Base-by-base conservation (phyloP, 2,329 filamentous ascomycete genomes). In the Daldinia eschscholtzii region DNA sequence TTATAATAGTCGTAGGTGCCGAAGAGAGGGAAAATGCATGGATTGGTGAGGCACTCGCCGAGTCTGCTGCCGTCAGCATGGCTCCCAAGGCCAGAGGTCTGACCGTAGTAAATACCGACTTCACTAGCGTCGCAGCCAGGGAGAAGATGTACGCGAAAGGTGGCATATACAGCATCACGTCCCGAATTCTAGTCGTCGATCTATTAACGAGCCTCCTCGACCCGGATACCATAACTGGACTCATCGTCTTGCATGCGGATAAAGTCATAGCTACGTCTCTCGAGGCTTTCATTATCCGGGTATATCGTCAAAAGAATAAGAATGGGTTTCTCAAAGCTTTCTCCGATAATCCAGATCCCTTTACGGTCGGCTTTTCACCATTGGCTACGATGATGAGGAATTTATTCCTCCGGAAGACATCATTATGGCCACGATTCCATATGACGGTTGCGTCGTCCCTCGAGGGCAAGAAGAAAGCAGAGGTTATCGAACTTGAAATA, bases 401-500 rank as follows among this genome's bases (percentile, higher is more conserved):
- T 76, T 82, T 99, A 23, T 98, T 98, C 76, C 83, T 99, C 44
- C 89, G 92, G 59, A 97, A 96, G 77, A 91, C 92, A 0, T 94
- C 94, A 0, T 81, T 99, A 13, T 99, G 95, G 90, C 96, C 96
- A 2, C 88, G 96, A 20, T 99, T 98, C 76, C 96, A 99, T 77
- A 88, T 97, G 65, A 90, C 92, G 0, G 94, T 99, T 5, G 94
- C 94, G 0, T 89, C 93, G 74, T 93, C 94, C 2, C 84, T 99
- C 2, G 96, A 99, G 80, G 94, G 94, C 9, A 93, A 92, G 79
- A 91, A 92, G 76, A 97, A 95, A 78, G 95, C 96, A 4, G 96
- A 99, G 80, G 96, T 99, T 52, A 97, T 99, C 71, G 96, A 99
- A 81, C 85, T 98, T 26, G 96, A 98, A 80, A 92, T 99, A 4